Evolutionary conservation across 371 early-diverging fungal species (phyloP).

Genomic region (Circinella umbellata): DNA sequence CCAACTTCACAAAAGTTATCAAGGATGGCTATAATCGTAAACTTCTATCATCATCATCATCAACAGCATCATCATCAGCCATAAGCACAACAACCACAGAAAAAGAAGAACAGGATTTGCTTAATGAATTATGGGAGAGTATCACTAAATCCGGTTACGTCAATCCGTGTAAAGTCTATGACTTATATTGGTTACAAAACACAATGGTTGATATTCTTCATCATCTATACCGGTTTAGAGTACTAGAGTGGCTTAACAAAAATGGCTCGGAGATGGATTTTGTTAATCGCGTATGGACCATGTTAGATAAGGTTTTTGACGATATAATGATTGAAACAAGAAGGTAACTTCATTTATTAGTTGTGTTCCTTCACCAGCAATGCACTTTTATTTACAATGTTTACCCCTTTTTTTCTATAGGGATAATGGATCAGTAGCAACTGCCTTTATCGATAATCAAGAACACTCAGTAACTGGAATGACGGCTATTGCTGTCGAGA

Average conservation of each 20-base stretch:
- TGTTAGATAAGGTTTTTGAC: background rate
- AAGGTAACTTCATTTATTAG: background rate
- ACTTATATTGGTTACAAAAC: constrained; percentile 2
- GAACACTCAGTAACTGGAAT: too few relatives aligned
- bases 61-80: background rate
- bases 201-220: background rate
- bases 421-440: background rate
- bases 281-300: background rate
- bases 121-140: background rate
- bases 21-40: background rate
- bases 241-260: background rate
- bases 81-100: background rate
- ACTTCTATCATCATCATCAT: background rate
- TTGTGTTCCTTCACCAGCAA: background rate
- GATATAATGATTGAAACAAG: background rate
- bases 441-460: background rate
- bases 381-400: background rate
- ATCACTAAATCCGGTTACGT: background rate
- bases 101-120: background rate
- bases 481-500: too few relatives aligned
- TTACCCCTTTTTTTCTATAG: background rate
- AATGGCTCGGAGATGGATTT: background rate
- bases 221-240: background rate
- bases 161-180: background rate
- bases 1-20: background rate